phyloP scores from a whole-genome alignment of 2,329 filamentous ascomycete species.

The Botrytis fragariae region DNA sequence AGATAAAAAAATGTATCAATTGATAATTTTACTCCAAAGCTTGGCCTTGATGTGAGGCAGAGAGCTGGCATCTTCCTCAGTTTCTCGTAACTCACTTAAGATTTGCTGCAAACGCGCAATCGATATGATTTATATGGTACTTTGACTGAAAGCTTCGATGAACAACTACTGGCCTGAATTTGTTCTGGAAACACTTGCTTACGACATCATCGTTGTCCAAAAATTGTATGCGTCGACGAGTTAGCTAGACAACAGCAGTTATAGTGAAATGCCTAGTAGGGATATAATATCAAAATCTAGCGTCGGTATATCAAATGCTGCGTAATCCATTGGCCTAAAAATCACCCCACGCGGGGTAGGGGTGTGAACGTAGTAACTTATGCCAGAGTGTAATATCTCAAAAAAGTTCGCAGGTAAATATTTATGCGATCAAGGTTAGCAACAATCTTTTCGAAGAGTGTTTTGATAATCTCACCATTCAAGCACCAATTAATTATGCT shows the following conservation, averaged over 20 bases:
- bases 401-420: neutral
- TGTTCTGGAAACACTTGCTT: neutral
- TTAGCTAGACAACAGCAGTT: neutral
- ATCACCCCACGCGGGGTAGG: too few relatives aligned
- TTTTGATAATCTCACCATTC: neutral
- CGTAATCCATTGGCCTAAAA: neutral
- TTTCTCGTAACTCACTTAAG: neutral
- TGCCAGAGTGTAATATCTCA: neutral
- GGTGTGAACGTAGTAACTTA: neutral
- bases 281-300: neutral
- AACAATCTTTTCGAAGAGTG: neutral
- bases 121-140: neutral
- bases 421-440: neutral
- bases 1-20: neutral
- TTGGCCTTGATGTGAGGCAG: neutral
- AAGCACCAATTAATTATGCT: conserved; percentile 30
- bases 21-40: neutral
- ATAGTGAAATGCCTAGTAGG: neutral
- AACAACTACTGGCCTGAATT: neutral
- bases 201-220: neutral
- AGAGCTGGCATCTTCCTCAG: neutral
- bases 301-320: neutral
- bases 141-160: neutral
- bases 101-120: neutral
- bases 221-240: neutral